Evolutionary conservation across 2,329 filamentous ascomycete genomes (phyloP).

Genomic region (Cadophora sp.): DNA sequence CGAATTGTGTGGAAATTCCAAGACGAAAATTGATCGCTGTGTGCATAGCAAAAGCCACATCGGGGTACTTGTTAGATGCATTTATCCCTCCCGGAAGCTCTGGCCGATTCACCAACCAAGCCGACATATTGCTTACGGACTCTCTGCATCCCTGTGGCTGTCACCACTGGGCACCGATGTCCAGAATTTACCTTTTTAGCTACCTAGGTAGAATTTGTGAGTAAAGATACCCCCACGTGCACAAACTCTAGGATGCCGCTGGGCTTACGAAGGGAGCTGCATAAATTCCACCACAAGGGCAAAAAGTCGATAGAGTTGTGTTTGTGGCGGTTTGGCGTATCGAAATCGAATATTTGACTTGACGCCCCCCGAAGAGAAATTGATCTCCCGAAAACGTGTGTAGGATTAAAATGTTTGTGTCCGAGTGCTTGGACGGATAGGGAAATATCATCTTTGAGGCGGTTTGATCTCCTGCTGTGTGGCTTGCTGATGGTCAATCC

Average conservation of each 20-base stretch:
- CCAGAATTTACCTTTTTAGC: not conserved
- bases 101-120: slow-evolving; percentile 7
- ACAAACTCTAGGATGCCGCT: slow-evolving; percentile 14
- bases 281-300: slow-evolving; percentile 13
- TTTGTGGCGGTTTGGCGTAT: slow-evolving; percentile 13
- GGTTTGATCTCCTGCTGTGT: slow-evolving; percentile 6
- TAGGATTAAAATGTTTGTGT: slow-evolving; percentile 11
- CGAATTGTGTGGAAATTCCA: too few relatives aligned
- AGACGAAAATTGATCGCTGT: not conserved
- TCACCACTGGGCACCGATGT: slow-evolving; percentile 1
- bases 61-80: slow-evolving; percentile 1
- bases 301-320: slow-evolving; percentile 2
- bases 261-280: slow-evolving; percentile 20
- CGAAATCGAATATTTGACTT: not conserved
- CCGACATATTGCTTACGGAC: slow-evolving; percentile 8
- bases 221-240: slow-evolving; percentile 19
- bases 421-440: slow-evolving; percentile 10
- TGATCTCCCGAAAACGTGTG: not conserved
- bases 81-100: not conserved
- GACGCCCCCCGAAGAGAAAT: not conserved
- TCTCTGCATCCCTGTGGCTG: slow-evolving; percentile 6
- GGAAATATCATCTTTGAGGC: slow-evolving; percentile 14
- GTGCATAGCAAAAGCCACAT: not conserved
- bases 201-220: not conserved
- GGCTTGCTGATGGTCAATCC: slow-evolving; percentile 6